Evolutionary conservation across 2,329 filamentous ascomycete species (phyloP), one percentile per base, ranked within the genome.

Genomic region (Penicillium sclerotiorum): DNA sequence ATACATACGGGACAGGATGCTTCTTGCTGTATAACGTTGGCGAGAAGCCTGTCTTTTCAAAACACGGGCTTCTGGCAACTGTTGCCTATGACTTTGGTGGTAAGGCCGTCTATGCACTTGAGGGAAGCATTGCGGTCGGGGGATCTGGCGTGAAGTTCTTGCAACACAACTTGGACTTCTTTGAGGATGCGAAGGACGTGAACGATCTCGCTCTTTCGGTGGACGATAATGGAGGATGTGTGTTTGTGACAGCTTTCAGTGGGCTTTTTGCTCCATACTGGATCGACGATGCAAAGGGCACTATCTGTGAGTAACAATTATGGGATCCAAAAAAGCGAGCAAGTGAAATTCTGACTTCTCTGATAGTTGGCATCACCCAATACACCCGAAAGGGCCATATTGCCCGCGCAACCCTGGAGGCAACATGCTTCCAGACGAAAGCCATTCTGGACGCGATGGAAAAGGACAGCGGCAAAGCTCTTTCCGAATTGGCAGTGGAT

Each of bases 361-460:
- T 8, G 13, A 36, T 53, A 84, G 84, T 93, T 62, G 90, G 90
- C 40, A 86, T 95, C 57, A 94, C 90, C 0, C 87, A 92, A 61
- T 87, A 91, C 73, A 96, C 91, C 0, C 81, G 90, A 65, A 86
- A 86, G 61, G 89, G 89, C 13, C 91, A 96, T 69, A 90, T 96
- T 61, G 90, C 90, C 37, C 86, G 91, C 53, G 91, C 91, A 28
- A 95, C 91, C 0, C 83, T 96, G 45, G 91, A 96, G 73, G 90
- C 91, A 4, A 92, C 89, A 30, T 95, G 91, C 75, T 95, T 89
- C 78, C 91, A 96, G 73, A 95, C 90, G 20, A 91, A 91, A 62
- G 91, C 91, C 18, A 95, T 96, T 62, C 81, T 96, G 20, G 87
- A 94, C 65, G 90, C 91, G 55, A 96, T 96, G 91, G 89, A 89